Base-by-base conservation (phyloP, 345 rosid species). In the Brassica rapa region DNA sequence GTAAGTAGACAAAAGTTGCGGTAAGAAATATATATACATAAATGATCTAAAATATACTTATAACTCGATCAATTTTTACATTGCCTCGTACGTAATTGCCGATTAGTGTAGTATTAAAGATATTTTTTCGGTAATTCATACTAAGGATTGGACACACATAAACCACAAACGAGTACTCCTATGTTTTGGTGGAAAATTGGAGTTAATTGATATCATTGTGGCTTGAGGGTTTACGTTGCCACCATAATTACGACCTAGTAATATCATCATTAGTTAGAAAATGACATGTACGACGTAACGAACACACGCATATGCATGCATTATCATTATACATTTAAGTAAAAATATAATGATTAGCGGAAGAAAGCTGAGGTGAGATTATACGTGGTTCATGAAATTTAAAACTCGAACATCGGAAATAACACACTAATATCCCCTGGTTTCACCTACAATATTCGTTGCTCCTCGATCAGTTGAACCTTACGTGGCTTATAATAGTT, bases 261-360 rank as follows among this genome's bases (percentile, higher is more conserved):
- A 25, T 67, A 67, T 60, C 74, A 73, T 61, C 74, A 67, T 73
- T 79, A 15, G 41, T 46, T 61, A 33, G n/a, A 57, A 15, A 73
- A 51, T 61, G 66, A 35, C 61, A 51, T 41, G 19, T 60, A 51
- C 74, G 75, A 79, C 66, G 74, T 61, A 49, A 12, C 55, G 55
- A 60, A 67, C 23, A 61, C 37, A 61, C 57, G 60, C 46, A 73
- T 74, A 68, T 79, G 82, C 82, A 79, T 79, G 74, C 78, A 73
- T 37, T 53, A 49, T 46, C 55, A 49, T n/a, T 49, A 14, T 49
- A 19, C 1, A 7, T 49, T 49, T 49, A 49, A 49, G n/a, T 49
- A 49, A 49, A 49, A 49, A 49, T 49, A 67, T 67, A 68, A 23
- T n/a, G 29, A 72, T 72, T 57, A 59, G 12, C 55, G 53, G 3